Conservation (phyloP, 768 basidiomycete genomes). For the Leccinum sublutescens region DNA sequence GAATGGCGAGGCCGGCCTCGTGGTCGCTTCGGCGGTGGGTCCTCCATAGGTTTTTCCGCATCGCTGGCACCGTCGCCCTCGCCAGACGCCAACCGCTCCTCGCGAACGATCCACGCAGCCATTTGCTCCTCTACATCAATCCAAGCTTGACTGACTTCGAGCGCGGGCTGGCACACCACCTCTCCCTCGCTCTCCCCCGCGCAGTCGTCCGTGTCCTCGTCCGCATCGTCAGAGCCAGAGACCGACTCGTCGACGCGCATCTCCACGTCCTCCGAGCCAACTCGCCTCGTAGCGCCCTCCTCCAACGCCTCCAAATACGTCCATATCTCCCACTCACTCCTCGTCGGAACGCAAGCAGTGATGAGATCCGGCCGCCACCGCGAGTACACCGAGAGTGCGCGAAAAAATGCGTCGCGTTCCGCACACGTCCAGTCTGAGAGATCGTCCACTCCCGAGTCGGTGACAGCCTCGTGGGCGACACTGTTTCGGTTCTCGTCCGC, state of each 20-base stretch:
- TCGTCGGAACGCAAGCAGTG: slow-evolving; percentile 61
- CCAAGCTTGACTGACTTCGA: slow-evolving; percentile 38
- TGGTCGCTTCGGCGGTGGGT: slow-evolving; percentile 9
- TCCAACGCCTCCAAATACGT: slow-evolving; percentile 59
- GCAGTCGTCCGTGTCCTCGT: background rate
- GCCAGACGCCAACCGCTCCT: slow-evolving; percentile 7
- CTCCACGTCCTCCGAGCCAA: slow-evolving; percentile 7
- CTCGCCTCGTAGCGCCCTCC: slow-evolving; percentile 19
- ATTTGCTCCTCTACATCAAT: slow-evolving; percentile 33
- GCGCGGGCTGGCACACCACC: slow-evolving; percentile 26
- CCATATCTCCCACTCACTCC: slow-evolving; percentile 64
- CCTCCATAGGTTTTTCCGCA: background rate
- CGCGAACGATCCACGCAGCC: slow-evolving; percentile 26
- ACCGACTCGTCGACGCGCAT: background rate
- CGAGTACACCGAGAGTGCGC: slow-evolving; percentile 62
- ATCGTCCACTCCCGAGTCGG: background rate
- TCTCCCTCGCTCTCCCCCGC: background rate
- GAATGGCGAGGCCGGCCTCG: slow-evolving; percentile 6
- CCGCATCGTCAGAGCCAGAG: background rate
- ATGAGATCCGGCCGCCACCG: slow-evolving; percentile 77
- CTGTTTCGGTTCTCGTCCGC: background rate
- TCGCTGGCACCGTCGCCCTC: background rate
- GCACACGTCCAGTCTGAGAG: slow-evolving; percentile 51
- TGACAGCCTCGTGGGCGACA: background rate
- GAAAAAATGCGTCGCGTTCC: slow-evolving; percentile 77